Conservation (phyloP, 2,329 filamentous ascomycete species). For the Macrophomina tecta region DNA sequence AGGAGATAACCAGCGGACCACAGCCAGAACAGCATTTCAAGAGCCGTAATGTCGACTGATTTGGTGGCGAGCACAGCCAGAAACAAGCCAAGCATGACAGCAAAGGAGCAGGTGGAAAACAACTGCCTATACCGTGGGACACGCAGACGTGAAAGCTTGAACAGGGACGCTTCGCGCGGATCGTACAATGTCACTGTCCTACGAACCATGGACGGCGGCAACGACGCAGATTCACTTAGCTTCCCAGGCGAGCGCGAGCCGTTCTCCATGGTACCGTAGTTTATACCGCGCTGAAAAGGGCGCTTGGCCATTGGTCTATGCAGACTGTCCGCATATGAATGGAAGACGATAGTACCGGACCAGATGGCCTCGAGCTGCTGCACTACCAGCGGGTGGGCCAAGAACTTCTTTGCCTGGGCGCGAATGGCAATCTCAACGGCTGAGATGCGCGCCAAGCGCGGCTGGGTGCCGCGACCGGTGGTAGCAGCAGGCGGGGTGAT, state of each 20-base stretch:
- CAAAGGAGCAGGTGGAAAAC: slow-evolving; percentile 85
- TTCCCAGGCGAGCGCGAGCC: slow-evolving; percentile 16
- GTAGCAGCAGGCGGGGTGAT: slow-evolving; percentile 59
- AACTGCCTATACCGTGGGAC: slow-evolving; percentile 92
- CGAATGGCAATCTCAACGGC: slow-evolving; percentile 92
- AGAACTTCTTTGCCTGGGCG: slow-evolving; percentile 88
- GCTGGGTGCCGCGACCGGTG: slow-evolving; percentile 29
- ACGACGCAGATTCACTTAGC: slow-evolving; percentile 29
- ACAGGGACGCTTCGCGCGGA: slow-evolving; percentile 84
- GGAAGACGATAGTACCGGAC: slow-evolving; percentile 94
- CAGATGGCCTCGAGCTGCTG: slow-evolving; percentile 97
- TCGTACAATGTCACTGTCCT: slow-evolving; percentile 88
- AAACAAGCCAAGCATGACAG: slow-evolving; percentile 83
- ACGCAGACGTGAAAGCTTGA: slow-evolving; percentile 88
- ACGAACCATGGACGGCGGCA: slow-evolving; percentile 49
- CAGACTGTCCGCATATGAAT: slow-evolving; percentile 83
- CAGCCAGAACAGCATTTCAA: slow-evolving; percentile 94
- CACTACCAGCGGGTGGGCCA: slow-evolving; percentile 89
- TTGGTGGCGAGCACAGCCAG: slow-evolving; percentile 79
- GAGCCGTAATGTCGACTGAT: slow-evolving; percentile 77
- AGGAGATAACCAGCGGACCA: slow-evolving; percentile 98
- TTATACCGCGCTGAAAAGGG: slow-evolving; percentile 41
- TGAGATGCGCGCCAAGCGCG: slow-evolving; percentile 76
- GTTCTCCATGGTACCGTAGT: slow-evolving; percentile 33
- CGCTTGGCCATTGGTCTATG: slow-evolving; percentile 65